Base-by-base conservation (phyloP, 1,284 basidiomycete genomes). In the Porphyrellus sp. region DNA sequence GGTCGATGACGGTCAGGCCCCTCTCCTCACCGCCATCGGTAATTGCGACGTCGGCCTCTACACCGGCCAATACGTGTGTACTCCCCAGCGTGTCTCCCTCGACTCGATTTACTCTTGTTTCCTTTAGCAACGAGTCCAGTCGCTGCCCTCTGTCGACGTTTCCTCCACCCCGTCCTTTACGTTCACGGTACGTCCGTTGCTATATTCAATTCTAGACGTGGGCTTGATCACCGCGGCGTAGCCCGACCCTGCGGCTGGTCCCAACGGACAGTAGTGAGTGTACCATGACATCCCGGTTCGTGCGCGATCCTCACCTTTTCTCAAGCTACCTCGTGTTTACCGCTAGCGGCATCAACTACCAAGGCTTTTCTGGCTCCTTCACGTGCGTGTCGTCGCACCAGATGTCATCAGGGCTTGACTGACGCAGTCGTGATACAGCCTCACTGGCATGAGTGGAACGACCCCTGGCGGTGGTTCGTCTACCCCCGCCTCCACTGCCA, bases 1-100 rank as follows among this genome's bases (percentile, higher is more conserved):
- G 84, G 50, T 80, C 1, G 85, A 88, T 46, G 72, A 88, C 52
- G 85, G 86, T 15, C 43, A 56, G n/a, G 46, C 53, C 2, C 85
- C 85, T 2, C 64, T 79, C 16, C 62, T 86, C 12, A 48, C 68
- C 9, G 54, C 62, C 30, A 77, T 87, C 41, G 82, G 83, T 7
- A 61, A 76, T 0, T 75, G 75, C 47, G 67, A 68, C 3, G 74
- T 84, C 44, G 81, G 72, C 1, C 66, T 88, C 31, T 87, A 79
- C 58, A 76, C 74, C 18, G 82, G 79, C 6, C 60, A 77, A 4
- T 62, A 74, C 68, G 85, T 83, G 53, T 31, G 44, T 53, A 39
- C 38, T 13, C 16, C 27, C 30, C 37, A 46, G 37, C 33, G 38
- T 16, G 28, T 38, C 18, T 45, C 24, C 31, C 8, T 24, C 35